A percentile compares a stretch with the other conserved stretches of the same genome.
These are phyloP conservation scores for Plectosphaerella plurivora DNA, from an alignment of 2,329 filamentous ascomycete species.

Conservation along the genomic window DNA sequence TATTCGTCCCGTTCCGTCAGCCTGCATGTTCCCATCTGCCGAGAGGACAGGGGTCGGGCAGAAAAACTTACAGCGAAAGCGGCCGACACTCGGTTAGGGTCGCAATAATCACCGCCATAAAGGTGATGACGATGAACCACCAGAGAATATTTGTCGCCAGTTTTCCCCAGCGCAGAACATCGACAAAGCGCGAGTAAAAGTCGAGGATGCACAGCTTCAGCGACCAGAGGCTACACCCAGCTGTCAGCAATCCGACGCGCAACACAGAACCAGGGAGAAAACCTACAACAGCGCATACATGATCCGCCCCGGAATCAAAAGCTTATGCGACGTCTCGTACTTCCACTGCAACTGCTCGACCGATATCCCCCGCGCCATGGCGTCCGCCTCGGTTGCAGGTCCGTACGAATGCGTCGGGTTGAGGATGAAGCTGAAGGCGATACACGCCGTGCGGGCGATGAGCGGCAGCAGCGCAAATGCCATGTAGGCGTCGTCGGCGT, in stretches of 20 bases:
- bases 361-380: slow-evolving; percentile 9
- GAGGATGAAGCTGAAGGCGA: slow-evolving; percentile 17
- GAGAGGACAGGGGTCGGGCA: no score
- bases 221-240: slow-evolving; percentile 19
- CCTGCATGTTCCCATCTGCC: background rate
- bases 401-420: slow-evolving; percentile 18
- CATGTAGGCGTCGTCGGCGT: slow-evolving; percentile 26
- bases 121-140: slow-evolving; percentile 20
- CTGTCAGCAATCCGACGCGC: slow-evolving; percentile 1
- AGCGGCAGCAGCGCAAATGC: slow-evolving; percentile 23
- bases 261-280: background rate
- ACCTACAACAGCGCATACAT: slow-evolving; percentile 24
- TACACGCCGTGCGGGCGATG: slow-evolving; percentile 18
- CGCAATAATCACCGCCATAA: slow-evolving; percentile 19
- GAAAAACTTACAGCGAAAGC: slow-evolving; percentile 13
- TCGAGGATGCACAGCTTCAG: slow-evolving; percentile 22
- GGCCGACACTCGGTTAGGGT: slow-evolving; percentile 22
- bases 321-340: slow-evolving; percentile 18
- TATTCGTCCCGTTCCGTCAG: background rate
- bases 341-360: slow-evolving; percentile 12
- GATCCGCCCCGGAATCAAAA: slow-evolving; percentile 21
- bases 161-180: slow-evolving; percentile 16
- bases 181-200: slow-evolving; percentile 24
- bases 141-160: slow-evolving; percentile 14
- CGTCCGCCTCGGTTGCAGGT: slow-evolving; percentile 10